phyloP scores from a whole-genome alignment of 2,329 filamentous ascomycete genomes.

The Pyrenochaeta sp. region DNA sequence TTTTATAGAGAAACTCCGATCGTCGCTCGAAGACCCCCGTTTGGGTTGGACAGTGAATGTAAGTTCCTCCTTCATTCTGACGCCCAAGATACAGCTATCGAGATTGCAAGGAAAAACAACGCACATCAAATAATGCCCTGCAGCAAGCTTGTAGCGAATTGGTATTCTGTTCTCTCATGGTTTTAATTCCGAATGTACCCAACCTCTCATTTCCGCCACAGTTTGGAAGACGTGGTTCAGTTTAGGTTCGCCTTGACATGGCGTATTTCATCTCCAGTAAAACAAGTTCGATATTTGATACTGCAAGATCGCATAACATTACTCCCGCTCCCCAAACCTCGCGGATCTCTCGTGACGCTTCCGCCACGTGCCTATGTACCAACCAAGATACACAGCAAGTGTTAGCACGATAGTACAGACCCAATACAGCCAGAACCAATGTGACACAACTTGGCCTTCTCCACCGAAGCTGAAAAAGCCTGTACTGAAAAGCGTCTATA shows the following conservation, averaged over 20 bases:
- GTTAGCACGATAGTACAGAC: conserved; percentile 7
- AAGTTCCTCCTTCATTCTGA: too few relatives aligned
- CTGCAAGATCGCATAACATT: neutral
- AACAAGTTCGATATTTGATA: neutral
- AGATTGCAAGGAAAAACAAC: too few relatives aligned
- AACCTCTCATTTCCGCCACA: neutral
- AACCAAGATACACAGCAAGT: neutral
- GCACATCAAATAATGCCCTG: too few relatives aligned
- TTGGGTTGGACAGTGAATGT: neutral
- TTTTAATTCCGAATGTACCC: neutral
- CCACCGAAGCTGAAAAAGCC: conserved; percentile 15
- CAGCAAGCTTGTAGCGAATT: too few relatives aligned
- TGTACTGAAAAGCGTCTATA: conserved; percentile 18
- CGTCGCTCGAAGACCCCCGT: neutral
- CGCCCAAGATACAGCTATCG: too few relatives aligned
- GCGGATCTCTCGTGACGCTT: neutral
- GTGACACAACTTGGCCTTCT: conserved; percentile 11
- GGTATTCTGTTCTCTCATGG: too few relatives aligned
- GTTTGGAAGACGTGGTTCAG: neutral
- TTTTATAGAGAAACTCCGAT: neutral
- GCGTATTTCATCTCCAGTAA: neutral
- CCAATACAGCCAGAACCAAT: conserved; percentile 20
- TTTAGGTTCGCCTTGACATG: neutral
- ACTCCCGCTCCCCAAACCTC: neutral
- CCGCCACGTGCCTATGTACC: neutral